Evolutionary conservation across 1,284 basidiomycete genomes (phyloP).

Genomic region (Crepidotus sp.): DNA sequence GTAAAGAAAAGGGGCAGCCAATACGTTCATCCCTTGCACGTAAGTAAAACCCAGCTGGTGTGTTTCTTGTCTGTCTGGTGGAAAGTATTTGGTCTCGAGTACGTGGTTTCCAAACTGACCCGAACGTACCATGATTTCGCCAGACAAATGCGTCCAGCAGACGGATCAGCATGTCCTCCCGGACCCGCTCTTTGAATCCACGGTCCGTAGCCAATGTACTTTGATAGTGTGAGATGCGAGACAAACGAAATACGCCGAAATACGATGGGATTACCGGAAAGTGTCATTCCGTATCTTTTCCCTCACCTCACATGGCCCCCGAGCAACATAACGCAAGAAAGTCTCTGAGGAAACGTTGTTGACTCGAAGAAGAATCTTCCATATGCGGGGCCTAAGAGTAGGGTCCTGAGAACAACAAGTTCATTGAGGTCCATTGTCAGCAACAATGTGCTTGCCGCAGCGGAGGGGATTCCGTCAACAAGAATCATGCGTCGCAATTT

Average conservation of each 20-base stretch:
- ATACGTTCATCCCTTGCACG: conserved; percentile 98
- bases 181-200: conserved; percentile 90
- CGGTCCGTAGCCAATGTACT: conserved; percentile 93
- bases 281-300: conserved; percentile 85
- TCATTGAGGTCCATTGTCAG: conserved; percentile 2
- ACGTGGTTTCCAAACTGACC: not conserved
- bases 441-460: conserved; percentile 32
- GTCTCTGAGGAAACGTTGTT: conserved; percentile 67
- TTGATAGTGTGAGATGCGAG: conserved; percentile 15
- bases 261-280: conserved; percentile 47
- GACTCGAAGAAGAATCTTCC: conserved; percentile 86
- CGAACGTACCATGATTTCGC: conserved; percentile 68
- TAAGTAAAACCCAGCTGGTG: conserved; percentile 82
- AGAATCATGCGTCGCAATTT: conserved; percentile 78
- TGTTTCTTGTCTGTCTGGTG: conserved; percentile 58
- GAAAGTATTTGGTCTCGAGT: not conserved
- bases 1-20: conserved; percentile 94
- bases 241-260: not conserved
- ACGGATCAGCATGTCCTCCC: conserved; percentile 94
- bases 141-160: conserved; percentile 95
- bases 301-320: conserved; percentile 79
- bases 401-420: conserved; percentile 43
- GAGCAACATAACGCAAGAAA: conserved; percentile 74
- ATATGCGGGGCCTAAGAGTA: conserved; percentile 71
- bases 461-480: conserved; percentile 79